Conservation (phyloP, 768 basidiomycete species). For the Trametes sanguinea region DNA sequence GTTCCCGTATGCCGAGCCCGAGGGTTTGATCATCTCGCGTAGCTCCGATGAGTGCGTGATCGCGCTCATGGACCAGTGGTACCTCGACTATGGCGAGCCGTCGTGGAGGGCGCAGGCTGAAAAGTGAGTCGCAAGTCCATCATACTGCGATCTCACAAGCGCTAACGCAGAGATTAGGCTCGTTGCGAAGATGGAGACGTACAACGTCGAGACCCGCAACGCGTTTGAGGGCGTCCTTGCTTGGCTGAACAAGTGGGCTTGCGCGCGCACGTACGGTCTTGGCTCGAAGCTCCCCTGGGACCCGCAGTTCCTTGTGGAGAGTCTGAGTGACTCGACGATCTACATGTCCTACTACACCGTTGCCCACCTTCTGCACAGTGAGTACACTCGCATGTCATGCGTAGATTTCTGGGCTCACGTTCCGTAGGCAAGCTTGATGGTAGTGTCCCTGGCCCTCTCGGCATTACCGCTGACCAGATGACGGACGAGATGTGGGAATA, state of each 20-base stretch:
- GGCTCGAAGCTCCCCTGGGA: slow-evolving; percentile 98
- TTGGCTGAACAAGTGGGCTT: slow-evolving; percentile 99
- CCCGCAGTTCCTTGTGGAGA: slow-evolving; percentile 93
- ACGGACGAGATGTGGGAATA: slow-evolving; percentile 99
- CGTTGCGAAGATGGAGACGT: slow-evolving; percentile 85
- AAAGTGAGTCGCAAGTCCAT: slow-evolving; percentile 51
- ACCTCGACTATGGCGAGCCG: slow-evolving; percentile 93
- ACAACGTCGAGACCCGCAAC: slow-evolving; percentile 89
- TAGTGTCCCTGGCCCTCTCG: slow-evolving; percentile 74
- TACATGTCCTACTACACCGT: slow-evolving; percentile 99
- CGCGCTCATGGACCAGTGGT: slow-evolving; percentile 99
- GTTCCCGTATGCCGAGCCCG: slow-evolving; percentile 94
- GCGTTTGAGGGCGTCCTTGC: slow-evolving; percentile 87
- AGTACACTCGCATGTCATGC: slow-evolving; percentile 26
- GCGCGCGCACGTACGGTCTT: slow-evolving; percentile 95
- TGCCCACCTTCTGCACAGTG: slow-evolving; percentile 86
- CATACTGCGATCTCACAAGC: neutral
- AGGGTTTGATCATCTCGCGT: slow-evolving; percentile 84
- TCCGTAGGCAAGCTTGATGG: slow-evolving; percentile 73
- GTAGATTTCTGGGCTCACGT: slow-evolving; percentile 9
- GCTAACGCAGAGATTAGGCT: slow-evolving; percentile 48
- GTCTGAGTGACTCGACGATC: slow-evolving; percentile 94
- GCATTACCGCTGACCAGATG: slow-evolving; percentile 88
- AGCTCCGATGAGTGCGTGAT: slow-evolving; percentile 98
- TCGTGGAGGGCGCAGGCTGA: slow-evolving; percentile 87